Evolutionary conservation across 164 flowering plant genomes (phyloP).

Genomic region (Amborella trichopoda): DNA sequence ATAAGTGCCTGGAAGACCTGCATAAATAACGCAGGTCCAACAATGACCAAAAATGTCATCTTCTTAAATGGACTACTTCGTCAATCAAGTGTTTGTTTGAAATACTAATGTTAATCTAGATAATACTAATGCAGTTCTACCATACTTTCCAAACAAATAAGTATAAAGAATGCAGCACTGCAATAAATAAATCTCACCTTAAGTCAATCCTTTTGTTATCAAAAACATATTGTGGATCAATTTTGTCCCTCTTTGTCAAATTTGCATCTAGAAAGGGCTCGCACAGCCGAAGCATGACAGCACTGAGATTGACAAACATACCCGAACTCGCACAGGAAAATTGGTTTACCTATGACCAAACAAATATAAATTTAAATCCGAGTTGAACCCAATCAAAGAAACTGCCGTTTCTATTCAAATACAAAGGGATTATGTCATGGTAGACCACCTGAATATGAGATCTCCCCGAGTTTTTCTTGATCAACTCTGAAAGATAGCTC

Average conservation of each 20-base stretch:
- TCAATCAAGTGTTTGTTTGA: too few relatives aligned
- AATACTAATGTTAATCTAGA: too few relatives aligned
- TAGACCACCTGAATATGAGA: conserved; percentile 76
- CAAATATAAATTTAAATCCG: neutral
- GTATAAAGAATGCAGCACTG: too few relatives aligned
- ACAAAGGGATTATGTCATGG: conserved; percentile 1
- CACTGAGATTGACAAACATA: conserved; percentile 92
- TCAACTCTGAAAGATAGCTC: conserved; percentile 78
- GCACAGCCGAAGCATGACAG: conserved; percentile 88
- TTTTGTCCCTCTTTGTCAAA: conserved; percentile 74
- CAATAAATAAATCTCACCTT: conserved; percentile 46
- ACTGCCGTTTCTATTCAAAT: neutral
- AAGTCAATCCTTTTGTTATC: conserved; percentile 51
- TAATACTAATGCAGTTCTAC: too few relatives aligned
- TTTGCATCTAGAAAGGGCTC: conserved; percentile 90
- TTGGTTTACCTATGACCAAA: conserved; percentile 67
- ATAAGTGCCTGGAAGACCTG: too few relatives aligned
- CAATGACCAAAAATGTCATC: too few relatives aligned
- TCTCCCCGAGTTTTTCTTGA: conserved; percentile 76
- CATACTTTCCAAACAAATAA: too few relatives aligned
- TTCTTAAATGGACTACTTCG: too few relatives aligned
- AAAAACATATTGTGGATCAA: conserved; percentile 75
- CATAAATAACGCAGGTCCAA: too few relatives aligned
- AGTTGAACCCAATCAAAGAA: too few relatives aligned
- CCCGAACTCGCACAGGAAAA: conserved; percentile 93